Evolutionary conservation across 106 monocot genomes (phyloP).

Genomic region (Dendrobium huoshanense): DNA sequence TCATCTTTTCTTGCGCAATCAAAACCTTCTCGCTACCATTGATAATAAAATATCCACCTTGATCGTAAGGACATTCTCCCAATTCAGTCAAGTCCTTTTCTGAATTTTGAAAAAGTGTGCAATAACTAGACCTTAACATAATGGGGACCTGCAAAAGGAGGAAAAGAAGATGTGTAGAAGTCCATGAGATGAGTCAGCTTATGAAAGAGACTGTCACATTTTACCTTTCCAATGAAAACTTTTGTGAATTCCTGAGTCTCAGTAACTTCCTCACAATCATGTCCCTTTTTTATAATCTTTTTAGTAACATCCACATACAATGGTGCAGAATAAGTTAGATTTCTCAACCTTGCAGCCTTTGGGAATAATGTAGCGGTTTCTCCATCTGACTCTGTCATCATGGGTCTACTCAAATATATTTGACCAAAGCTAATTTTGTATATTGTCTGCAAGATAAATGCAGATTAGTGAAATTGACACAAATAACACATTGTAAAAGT

Average conservation of each 20-base stretch:
- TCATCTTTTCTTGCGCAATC: slow-evolving; percentile 98
- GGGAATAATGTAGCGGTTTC: slow-evolving; percentile 92
- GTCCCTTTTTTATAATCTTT: slow-evolving; percentile 85
- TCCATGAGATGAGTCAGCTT: background rate
- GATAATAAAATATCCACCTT: slow-evolving; percentile 95
- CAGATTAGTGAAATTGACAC: background rate
- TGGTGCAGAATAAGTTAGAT: slow-evolving; percentile 87
- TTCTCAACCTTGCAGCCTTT: slow-evolving; percentile 85
- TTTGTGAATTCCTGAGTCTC: slow-evolving; percentile 90
- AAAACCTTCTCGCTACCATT: slow-evolving; percentile 98
- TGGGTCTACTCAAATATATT: slow-evolving; percentile 90
- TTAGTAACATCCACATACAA: slow-evolving; percentile 91
- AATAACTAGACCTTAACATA: slow-evolving; percentile 91
- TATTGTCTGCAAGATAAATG: slow-evolving; percentile 49
- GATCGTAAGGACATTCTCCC: slow-evolving; percentile 94
- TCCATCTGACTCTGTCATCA: slow-evolving; percentile 97
- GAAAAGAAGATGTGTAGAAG: background rate
- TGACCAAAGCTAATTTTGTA: slow-evolving; percentile 97
- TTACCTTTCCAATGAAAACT: slow-evolving; percentile 95
- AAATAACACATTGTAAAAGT: background rate
- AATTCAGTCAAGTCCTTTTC: slow-evolving; percentile 94
- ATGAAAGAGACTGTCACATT: background rate
- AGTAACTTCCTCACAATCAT: slow-evolving; percentile 88
- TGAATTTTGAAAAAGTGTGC: slow-evolving; percentile 84
- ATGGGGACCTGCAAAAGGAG: slow-evolving; percentile 63